Evolutionary conservation across 2,329 filamentous ascomycete species (phyloP), one percentile per base, ranked within the genome.

Genomic region (Trichoderma endophyticum): DNA sequence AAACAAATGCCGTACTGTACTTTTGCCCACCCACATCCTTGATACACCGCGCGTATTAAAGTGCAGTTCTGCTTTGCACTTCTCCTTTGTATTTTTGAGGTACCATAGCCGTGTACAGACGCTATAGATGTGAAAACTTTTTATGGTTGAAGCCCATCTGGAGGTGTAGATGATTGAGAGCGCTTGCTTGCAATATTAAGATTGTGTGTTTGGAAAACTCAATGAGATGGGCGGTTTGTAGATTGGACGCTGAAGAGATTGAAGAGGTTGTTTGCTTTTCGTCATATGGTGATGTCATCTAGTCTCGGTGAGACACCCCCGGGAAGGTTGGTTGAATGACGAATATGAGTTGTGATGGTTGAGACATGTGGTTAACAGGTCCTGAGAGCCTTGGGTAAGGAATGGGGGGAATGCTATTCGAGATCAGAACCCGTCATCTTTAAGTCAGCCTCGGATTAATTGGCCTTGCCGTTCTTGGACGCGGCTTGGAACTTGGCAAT

Each of bases 401-500:
- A 8, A 11, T 26, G 24, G 7, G 28, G 28, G 18, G 30, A 21
- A 15, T 59, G 48, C 12, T 26, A 9, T 12, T 43, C 62, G 63
- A 48, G n/a, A 24, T 8, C 59, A 21, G 11, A 21, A 18, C 59
- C 32, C 15, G 8, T 26, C n/a, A 8, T 24, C 65, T 34, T 34
- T 48, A 26, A 54, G 51, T 48, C 12, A 61, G 28, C 6, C 51
- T 15, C 24, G 28, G 7, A 62, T 82, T 79, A 87, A 77, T 89
- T 82, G 48, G 84, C 82, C 80, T 90, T 90, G 74, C 82, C 85
- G 39, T 83, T 83, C 66, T 84, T 83, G 77, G 90, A 90, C 73
- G 85, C 83, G 43, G 86, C 84, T 77, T 85, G 90, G 80, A 94
- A 91, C 82, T 94, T 96, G 76, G 89, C 86, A 75, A 98, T 87